phyloP scores from a whole-genome alignment of 1,284 basidiomycete species.

The Inonotus obliquus region DNA sequence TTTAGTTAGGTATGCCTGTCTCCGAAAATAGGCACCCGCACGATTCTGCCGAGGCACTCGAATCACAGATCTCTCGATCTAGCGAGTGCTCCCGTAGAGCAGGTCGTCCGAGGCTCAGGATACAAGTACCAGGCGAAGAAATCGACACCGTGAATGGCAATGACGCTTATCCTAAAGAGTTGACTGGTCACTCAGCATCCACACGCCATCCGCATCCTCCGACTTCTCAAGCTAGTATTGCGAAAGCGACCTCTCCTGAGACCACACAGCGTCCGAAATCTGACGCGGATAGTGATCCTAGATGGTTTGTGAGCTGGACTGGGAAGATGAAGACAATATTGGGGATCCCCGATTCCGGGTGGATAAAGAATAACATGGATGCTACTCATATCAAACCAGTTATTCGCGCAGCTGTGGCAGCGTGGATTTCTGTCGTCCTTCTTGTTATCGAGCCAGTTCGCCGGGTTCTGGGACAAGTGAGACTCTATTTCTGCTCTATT shows the following conservation, averaged over 20 bases:
- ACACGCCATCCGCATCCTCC: background rate
- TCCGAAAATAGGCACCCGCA: background rate
- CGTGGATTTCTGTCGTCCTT: constrained; percentile 29
- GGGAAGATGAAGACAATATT: background rate
- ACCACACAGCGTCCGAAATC: background rate
- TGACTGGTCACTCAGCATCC: background rate
- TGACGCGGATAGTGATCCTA: background rate
- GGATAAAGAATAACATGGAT: constrained; percentile 13
- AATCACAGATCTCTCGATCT: background rate
- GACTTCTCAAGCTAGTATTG: background rate
- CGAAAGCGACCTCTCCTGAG: background rate
- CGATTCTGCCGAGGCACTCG: background rate
- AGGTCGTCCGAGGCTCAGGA: background rate
- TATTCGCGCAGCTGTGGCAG: constrained; percentile 26
- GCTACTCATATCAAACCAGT: constrained; percentile 25
- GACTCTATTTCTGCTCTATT: background rate
- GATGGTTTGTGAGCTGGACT: background rate
- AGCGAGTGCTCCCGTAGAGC: background rate
- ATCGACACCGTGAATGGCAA: background rate
- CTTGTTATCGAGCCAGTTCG: constrained; percentile 26
- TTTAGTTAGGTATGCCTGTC: too few species aligned
- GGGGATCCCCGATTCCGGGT: background rate
- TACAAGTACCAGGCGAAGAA: background rate
- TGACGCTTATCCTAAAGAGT: background rate
- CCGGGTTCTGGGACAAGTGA: constrained; percentile 23